These are phyloP conservation scores for Mycena pura DNA, from an alignment of 768 basidiomycete genomes.

Conservation along the genomic window DNA sequence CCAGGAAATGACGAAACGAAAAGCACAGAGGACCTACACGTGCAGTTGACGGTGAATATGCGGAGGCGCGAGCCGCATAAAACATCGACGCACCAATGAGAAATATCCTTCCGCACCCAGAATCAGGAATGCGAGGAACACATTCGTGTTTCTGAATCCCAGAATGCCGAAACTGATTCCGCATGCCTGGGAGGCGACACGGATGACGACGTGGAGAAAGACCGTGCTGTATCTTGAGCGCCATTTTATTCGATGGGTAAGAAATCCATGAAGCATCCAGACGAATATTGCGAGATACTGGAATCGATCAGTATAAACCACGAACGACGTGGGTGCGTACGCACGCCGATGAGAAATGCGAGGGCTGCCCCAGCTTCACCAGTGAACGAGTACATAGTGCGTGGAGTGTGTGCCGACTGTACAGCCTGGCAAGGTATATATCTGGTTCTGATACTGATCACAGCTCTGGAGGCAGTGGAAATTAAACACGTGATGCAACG, in stretches of 20 bases:
- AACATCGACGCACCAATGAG: conserved; percentile 26
- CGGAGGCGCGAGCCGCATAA: too few species aligned
- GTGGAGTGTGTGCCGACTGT: too few species aligned
- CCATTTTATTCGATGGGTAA: conserved; percentile 34
- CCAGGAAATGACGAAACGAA: conserved; percentile 45
- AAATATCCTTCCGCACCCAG: conserved; percentile 40
- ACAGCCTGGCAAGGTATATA: too few species aligned
- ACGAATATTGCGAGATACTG: conserved; percentile 39
- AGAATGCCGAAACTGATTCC: conserved; percentile 43
- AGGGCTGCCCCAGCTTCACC: conserved; percentile 39
- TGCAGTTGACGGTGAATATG: background rate
- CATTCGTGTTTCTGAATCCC: conserved; percentile 33
- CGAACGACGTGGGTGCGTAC: background rate
- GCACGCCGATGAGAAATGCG: conserved; percentile 37
- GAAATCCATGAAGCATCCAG: conserved; percentile 37
- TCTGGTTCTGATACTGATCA: too few species aligned
- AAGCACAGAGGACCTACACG: conserved; percentile 36
- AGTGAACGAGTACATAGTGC: conserved; percentile 23
- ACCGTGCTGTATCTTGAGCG: conserved; percentile 41
- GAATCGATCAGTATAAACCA: background rate
- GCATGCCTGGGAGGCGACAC: conserved; percentile 43
- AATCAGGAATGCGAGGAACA: conserved; percentile 33
- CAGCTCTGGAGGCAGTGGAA: too few species aligned
- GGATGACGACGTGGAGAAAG: conserved; percentile 41
- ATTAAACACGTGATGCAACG: too few species aligned